Percentiles rank a stretch among this genome's conserved stretches.
These are phyloP conservation scores for Globisporangium uncinulatum DNA, from an alignment of 352 stramenopile species.

Conservation along the genomic window DNA sequence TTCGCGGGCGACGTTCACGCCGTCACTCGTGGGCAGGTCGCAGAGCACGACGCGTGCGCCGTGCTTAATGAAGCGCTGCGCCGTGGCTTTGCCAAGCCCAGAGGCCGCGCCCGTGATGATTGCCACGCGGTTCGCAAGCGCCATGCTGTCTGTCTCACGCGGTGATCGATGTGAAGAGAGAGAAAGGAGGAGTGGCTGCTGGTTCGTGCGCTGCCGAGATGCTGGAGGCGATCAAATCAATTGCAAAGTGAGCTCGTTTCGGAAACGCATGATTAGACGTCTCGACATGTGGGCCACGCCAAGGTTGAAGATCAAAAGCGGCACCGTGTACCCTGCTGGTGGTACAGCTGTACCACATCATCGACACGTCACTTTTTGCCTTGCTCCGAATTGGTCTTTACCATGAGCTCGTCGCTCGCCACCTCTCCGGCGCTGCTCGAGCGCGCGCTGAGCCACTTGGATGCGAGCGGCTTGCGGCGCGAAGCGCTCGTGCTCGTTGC, in stretches of 20 bases:
- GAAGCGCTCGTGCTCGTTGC: conserved; percentile 43
- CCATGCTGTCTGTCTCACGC: conserved; percentile 23
- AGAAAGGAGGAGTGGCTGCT: background rate
- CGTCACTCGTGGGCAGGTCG: conserved; percentile 86
- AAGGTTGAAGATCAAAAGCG: background rate
- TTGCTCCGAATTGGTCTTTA: background rate
- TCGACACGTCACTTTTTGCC: background rate
- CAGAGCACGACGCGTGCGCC: conserved; percentile 90
- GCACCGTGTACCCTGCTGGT: too few relatives aligned
- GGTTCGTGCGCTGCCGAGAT: background rate
- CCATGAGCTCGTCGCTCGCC: background rate
- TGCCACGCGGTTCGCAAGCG: conserved; percentile 64
- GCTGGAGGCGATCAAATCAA: background rate
- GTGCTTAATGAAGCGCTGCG: conserved; percentile 83
- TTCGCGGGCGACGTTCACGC: conserved; percentile 66
- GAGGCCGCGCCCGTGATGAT: conserved; percentile 92
- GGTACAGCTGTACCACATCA: too few relatives aligned
- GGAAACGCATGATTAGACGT: background rate
- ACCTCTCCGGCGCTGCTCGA: conserved; percentile 26
- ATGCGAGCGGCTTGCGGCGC: conserved; percentile 42
- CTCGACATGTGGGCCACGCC: background rate
- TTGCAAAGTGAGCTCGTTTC: too few relatives aligned
- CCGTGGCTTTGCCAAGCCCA: conserved; percentile 91
- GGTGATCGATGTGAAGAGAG: background rate
- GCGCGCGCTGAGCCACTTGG: conserved; percentile 41